These are phyloP conservation scores for Thalassiosira sp. DNA, from an alignment of 352 stramenopile species.

Conservation along the genomic window DNA sequence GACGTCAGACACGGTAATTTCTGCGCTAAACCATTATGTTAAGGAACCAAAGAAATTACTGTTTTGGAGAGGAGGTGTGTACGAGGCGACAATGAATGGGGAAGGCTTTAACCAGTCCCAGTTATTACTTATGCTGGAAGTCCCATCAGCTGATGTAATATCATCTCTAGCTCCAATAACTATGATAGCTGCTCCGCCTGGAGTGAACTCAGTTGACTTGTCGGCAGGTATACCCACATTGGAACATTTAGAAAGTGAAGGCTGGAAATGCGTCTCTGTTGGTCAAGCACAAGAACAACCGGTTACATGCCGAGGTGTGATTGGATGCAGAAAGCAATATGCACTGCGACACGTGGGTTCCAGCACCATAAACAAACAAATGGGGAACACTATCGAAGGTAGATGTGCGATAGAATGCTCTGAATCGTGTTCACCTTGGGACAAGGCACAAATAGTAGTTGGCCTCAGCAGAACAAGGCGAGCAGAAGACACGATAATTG, in stretches of 20 bases:
- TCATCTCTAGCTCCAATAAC: neutral
- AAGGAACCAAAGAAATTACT: constrained; percentile 35
- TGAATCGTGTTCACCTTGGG: constrained; percentile 13
- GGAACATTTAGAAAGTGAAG: neutral
- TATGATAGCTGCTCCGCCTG: constrained; percentile 18
- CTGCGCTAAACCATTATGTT: constrained; percentile 22
- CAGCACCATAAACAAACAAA: constrained; percentile 29
- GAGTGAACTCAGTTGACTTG: neutral
- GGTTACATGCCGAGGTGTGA: neutral
- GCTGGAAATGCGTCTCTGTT: constrained; percentile 34
- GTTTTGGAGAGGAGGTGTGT: constrained; percentile 36
- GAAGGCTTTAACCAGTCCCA: constrained; percentile 34
- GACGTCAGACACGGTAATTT: neutral
- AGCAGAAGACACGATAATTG: constrained; percentile 10
- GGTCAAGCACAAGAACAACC: neutral
- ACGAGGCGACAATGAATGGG: constrained; percentile 39
- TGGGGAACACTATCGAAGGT: constrained; percentile 25
- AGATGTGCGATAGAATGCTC: constrained; percentile 23
- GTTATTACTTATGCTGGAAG: constrained; percentile 26
- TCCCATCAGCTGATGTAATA: constrained; percentile 16
- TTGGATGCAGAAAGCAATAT: constrained; percentile 30
- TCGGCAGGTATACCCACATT: constrained; percentile 6
- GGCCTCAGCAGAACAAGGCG: neutral
- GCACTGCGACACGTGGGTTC: constrained; percentile 29
- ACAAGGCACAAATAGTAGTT: constrained; percentile 32